These are phyloP conservation scores for Candida nemodendra DNA, from an alignment of 805 yeast genomes.

Conservation along the genomic window DNA sequence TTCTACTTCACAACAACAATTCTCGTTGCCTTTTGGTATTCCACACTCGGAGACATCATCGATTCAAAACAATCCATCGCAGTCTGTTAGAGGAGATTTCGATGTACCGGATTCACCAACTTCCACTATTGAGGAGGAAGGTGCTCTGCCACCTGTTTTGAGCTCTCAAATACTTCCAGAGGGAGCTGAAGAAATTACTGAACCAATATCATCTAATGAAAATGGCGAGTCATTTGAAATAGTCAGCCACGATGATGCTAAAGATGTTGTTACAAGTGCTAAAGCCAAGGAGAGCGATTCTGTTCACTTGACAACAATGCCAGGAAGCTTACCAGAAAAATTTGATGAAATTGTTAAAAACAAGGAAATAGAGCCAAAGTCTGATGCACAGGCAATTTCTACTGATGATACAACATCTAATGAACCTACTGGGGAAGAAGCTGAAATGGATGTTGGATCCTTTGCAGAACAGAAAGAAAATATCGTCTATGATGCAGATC, in stretches of 20 bases:
- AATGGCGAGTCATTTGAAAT: slow-evolving; percentile 52
- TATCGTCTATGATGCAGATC: background rate
- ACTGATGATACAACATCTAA: background rate
- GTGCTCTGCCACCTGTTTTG: slow-evolving; percentile 28
- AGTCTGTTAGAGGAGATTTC: slow-evolving; percentile 79
- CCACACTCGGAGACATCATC: slow-evolving; percentile 86
- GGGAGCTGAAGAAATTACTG: slow-evolving; percentile 19
- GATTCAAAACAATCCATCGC: slow-evolving; percentile 88
- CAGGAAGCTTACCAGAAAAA: slow-evolving; percentile 18
- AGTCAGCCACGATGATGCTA: slow-evolving; percentile 47
- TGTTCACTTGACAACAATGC: slow-evolving; percentile 9
- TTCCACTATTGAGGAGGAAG: slow-evolving; percentile 32
- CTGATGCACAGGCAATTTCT: background rate
- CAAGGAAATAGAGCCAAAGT: slow-evolving; percentile 6
- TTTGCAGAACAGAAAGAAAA: slow-evolving; percentile 8
- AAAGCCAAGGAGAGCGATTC: no score
- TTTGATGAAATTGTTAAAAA: slow-evolving; percentile 9
- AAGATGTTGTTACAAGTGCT: slow-evolving; percentile 1
- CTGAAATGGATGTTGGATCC: slow-evolving; percentile 7
- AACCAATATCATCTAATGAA: slow-evolving; percentile 17
- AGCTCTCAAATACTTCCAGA: slow-evolving; percentile 32
- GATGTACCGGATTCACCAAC: slow-evolving; percentile 42
- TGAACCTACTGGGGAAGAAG: slow-evolving; percentile 1
- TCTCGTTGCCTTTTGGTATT: slow-evolving; percentile 45
- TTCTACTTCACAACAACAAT: slow-evolving; percentile 24